phyloP scores from a whole-genome alignment of 106 monocot genomes.

The Acorus gramineus region DNA sequence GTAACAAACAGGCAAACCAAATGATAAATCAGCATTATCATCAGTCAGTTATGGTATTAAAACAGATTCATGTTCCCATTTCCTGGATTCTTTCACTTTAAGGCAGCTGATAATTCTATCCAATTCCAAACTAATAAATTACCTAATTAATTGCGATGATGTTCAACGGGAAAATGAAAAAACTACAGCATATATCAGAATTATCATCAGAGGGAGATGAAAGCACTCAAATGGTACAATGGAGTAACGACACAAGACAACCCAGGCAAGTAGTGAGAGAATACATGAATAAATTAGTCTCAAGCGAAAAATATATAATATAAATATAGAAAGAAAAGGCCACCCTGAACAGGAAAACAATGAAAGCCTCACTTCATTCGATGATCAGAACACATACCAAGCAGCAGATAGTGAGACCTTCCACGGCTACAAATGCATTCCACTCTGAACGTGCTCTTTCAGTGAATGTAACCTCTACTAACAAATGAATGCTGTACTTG shows the following conservation, averaged over 20 bases:
- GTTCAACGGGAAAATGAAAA: too few species aligned
- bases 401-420: not conserved
- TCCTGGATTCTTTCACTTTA: too few species aligned
- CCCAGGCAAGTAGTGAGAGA: slow-evolving; percentile 5
- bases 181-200: not conserved
- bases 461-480: slow-evolving; percentile 11
- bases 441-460: slow-evolving; percentile 1
- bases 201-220: slow-evolving; percentile 1
- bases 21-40: too few species aligned
- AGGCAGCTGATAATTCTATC: too few species aligned
- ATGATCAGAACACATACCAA: slow-evolving; percentile 21
- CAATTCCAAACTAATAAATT: too few species aligned
- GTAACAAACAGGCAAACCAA: too few species aligned
- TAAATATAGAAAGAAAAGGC: too few species aligned
- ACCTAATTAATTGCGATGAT: too few species aligned
- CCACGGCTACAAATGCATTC: slow-evolving; percentile 4
- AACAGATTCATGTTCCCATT: too few species aligned
- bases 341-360: slow-evolving; percentile 8
- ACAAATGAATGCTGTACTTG: slow-evolving; percentile 6
- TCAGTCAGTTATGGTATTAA: too few species aligned
- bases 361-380: slow-evolving; percentile 16
- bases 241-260: slow-evolving; percentile 1
- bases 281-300: slow-evolving; percentile 26
- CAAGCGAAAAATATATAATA: slow-evolving; percentile 17
- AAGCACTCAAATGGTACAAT: slow-evolving; percentile 12